Evolutionary conservation across 148 eudicot genomes (phyloP), one percentile per base, ranked within the genome.

Genomic region (Bassia scoparia): DNA sequence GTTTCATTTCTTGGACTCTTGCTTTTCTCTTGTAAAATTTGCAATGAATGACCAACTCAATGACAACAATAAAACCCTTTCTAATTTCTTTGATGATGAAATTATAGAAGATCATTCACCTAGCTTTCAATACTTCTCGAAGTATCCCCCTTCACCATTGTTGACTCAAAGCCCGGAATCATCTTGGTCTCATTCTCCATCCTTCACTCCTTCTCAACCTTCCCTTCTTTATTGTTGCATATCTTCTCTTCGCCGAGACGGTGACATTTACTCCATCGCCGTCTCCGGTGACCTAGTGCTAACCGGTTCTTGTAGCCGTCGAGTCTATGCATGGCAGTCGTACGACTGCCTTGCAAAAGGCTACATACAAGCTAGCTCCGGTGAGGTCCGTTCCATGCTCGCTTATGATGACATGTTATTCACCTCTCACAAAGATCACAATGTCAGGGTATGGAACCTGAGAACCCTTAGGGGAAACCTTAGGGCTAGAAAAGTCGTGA

Each of bases 231-330:
- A 82, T 76, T 87, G 87, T 64, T 89, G 93, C 86, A 56, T 86
- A 5, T 86, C 88, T 65, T 83, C 93, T 11, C 84, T 89, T 38
- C 93, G 79, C 27, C 75, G 53, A n/a, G 88, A 88, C 29, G 88
- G 88, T 2, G 78, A 70, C 68, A 81, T 88, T 33, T 80, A 76
- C 68, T 81, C 92, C n/a, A 83, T 88, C 29, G 81, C 85, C 2
- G 77, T 8, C 56, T 78, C 72, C 31, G 79, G 49, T 67, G 78
- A 74, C 14, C 65, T 82, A 0, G 72, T 89, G 70, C 80, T 81
- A 52, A 86, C 93, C 10, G 88, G 87, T 54, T 87, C 93, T 1
- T 80, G 80, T 18, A 85, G 90, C 52, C 52, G 79, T 34, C 75
- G 87, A 43, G 68, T 89, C 63, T 83, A 83, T 49, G 89, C 84